phyloP scores from a whole-genome alignment of 257 asterid species.

The Nicotiana obtusifolia region DNA sequence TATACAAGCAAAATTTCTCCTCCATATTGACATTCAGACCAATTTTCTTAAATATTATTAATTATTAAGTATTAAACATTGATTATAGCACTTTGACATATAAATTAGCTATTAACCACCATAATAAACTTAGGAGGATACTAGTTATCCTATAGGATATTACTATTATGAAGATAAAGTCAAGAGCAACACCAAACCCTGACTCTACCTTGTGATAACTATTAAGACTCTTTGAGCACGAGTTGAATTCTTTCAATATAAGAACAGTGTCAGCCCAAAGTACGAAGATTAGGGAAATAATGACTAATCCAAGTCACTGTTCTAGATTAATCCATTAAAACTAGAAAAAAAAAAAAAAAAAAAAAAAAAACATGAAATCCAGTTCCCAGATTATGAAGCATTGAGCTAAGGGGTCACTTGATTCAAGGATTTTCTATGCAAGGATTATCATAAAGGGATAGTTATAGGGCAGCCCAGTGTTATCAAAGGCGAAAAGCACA shows the following conservation, averaged over 20 bases:
- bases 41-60: neutral
- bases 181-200: neutral
- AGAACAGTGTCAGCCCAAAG: neutral
- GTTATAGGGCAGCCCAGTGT: neutral
- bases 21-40: neutral
- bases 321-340: neutral
- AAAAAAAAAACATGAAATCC: neutral
- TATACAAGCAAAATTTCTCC: neutral
- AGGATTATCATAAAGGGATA: neutral
- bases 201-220: neutral
- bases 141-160: neutral
- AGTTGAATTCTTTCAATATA: neutral
- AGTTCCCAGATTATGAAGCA: neutral
- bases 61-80: neutral
- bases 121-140: neutral
- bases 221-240: neutral
- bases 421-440: neutral
- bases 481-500: no score
- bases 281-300: neutral
- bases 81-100: neutral
- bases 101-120: neutral
- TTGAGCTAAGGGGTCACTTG: neutral
- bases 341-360: neutral
- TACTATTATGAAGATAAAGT: neutral
- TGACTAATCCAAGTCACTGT: neutral